Percentiles rank a stretch among this genome's conserved stretches.
Conservation (phyloP, 2,329 filamentous ascomycete genomes). For the Trichoderma polysporum region DNA sequence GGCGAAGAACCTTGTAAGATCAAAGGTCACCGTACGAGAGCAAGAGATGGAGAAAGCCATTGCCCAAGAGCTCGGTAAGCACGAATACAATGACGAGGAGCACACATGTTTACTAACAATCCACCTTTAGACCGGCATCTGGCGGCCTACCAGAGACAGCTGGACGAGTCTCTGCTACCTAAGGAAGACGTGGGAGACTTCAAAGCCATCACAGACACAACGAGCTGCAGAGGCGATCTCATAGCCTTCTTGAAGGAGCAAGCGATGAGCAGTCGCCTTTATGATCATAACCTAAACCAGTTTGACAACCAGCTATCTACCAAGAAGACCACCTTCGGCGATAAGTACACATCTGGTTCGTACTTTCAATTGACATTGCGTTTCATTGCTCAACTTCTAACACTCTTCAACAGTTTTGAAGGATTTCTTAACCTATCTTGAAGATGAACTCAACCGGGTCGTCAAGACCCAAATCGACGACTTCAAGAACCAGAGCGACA, state of each 20-base stretch:
- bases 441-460: conserved; percentile 2
- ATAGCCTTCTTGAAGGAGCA: conserved; percentile 10
- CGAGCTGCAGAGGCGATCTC: not conserved
- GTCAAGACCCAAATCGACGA: conserved; percentile 15
- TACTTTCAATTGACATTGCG: too few relatives aligned
- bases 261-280: conserved; percentile 10
- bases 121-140: not conserved
- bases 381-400: not conserved
- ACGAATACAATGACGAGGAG: not conserved
- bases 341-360: conserved; percentile 6
- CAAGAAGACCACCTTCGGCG: conserved; percentile 12
- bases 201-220: conserved; percentile 9
- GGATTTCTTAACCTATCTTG: conserved; percentile 5
- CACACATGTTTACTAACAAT: not conserved
- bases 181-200: conserved; percentile 15
- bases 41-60: conserved; percentile 6
- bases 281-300: conserved; percentile 10
- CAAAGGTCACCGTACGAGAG: conserved; percentile 6
- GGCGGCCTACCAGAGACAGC: conserved; percentile 7
- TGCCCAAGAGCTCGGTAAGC: conserved; percentile 5
- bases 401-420: not conserved
- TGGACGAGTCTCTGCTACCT: conserved; percentile 13
- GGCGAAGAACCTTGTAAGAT: not conserved
- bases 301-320: conserved; percentile 14
- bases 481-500: conserved; percentile 17